Percentiles rank a stretch among this genome's conserved stretches.
These are phyloP conservation scores for Royoungia palumana DNA, from an alignment of 768 basidiomycete genomes.

Conservation along the genomic window DNA sequence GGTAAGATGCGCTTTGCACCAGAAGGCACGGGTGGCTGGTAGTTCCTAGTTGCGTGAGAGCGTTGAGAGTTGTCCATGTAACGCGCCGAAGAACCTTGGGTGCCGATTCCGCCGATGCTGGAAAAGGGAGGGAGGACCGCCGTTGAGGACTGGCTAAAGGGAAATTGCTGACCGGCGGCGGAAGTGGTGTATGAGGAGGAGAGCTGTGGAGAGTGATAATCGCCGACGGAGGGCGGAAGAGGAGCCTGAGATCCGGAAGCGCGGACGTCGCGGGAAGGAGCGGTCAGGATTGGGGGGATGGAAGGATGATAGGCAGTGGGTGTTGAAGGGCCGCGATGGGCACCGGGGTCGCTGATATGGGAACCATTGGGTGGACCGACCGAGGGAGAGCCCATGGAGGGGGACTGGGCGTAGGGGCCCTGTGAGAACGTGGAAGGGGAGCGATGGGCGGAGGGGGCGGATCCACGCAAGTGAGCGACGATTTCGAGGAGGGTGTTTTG, in stretches of 20 bases:
- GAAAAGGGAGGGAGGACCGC: constrained; percentile 71
- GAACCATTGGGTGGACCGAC: constrained; percentile 39
- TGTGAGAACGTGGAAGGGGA: constrained; percentile 59
- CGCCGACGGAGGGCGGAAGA: constrained; percentile 35
- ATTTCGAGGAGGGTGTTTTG: constrained; percentile 80
- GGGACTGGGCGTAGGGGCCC: constrained; percentile 58
- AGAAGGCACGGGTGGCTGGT: constrained; percentile 29
- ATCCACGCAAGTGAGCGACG: constrained; percentile 68
- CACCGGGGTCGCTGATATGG: constrained; percentile 21
- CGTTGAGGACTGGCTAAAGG: constrained; percentile 41
- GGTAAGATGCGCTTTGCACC: constrained; percentile 60
- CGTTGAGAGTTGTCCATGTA: constrained; percentile 44
- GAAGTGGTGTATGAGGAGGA: constrained; percentile 44
- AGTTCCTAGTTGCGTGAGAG: constrained; percentile 29
- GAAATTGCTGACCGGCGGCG: constrained; percentile 24
- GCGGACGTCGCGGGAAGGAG: constrained; percentile 31
- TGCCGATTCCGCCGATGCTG: constrained; percentile 56
- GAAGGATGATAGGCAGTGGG: constrained; percentile 27
- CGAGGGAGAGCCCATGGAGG: constrained; percentile 50
- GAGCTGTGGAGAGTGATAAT: constrained; percentile 44
- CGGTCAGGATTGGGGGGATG: constrained; percentile 31
- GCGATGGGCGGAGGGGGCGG: constrained; percentile 44
- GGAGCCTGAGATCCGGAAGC: constrained; percentile 35
- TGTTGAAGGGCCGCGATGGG: constrained; percentile 30
- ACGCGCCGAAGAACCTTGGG: constrained; percentile 54